Evolutionary conservation across 73 alveolate species (phyloP).

Genomic region (Breviolum minutum): DNA sequence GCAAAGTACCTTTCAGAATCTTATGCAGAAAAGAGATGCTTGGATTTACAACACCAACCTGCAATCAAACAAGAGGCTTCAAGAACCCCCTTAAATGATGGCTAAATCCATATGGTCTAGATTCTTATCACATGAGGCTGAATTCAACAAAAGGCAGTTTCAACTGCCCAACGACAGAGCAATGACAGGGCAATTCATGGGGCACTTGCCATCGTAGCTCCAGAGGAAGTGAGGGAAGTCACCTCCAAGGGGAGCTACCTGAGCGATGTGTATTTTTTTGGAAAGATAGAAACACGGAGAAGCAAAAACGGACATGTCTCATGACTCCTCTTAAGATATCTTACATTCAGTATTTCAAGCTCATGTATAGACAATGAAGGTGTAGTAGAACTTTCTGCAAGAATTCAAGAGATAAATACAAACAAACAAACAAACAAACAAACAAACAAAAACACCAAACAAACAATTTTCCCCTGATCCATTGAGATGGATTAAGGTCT

Average conservation of each 20-base stretch:
- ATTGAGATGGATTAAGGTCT: background rate
- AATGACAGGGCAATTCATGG: background rate
- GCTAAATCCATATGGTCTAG: too few species aligned
- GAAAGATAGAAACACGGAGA: too few species aligned
- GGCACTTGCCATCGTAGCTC: slow-evolving; percentile 92
- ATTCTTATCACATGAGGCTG: background rate
- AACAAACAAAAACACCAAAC: background rate
- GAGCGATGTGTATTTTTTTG: too few species aligned
- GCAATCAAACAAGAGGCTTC: too few species aligned
- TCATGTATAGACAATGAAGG: too few species aligned
- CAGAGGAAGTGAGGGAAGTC: slow-evolving; percentile 91
- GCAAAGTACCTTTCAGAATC: slow-evolving; percentile 48
- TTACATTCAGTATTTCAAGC: too few species aligned
- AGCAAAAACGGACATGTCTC: too few species aligned
- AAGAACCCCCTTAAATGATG: too few species aligned
- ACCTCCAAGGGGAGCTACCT: slow-evolving; percentile 75
- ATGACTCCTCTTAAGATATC: too few species aligned
- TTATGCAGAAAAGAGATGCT: too few species aligned
- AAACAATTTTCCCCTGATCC: background rate
- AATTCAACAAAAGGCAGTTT: background rate
- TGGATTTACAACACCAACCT: too few species aligned
- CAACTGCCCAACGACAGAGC: background rate
- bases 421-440: background rate
- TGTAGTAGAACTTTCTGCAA: background rate
- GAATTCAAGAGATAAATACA: background rate